Conservation (phyloP, 2,329 filamentous ascomycete genomes). For the Lecanicillium sp. region DNA sequence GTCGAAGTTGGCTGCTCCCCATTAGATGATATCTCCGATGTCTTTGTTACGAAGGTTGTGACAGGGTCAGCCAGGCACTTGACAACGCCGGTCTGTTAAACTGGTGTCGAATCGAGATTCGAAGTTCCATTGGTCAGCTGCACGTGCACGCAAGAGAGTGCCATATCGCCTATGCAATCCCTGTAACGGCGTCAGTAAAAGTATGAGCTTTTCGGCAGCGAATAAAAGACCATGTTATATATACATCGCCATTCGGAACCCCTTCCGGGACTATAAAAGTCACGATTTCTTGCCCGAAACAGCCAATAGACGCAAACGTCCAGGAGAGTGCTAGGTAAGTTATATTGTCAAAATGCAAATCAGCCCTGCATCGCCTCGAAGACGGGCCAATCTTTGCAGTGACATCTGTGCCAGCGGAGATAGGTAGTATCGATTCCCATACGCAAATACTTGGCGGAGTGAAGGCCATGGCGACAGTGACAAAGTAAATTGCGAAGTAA, state of each 20-base stretch:
- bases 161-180: constrained; percentile 2
- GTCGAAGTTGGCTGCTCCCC: too few species aligned
- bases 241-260: constrained; percentile 5
- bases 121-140: not conserved
- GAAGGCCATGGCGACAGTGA: too few species aligned
- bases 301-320: constrained; percentile 1
- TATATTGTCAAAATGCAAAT: constrained; percentile 1
- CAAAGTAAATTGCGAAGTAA: too few species aligned
- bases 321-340: constrained; percentile 2
- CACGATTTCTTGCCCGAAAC: constrained; percentile 1
- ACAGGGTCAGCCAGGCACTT: not conserved
- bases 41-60: constrained; percentile 1
- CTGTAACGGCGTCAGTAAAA: not conserved
- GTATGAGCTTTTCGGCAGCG: not conserved
- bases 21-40: not conserved
- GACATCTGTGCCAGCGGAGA: not conserved
- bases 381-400: not conserved
- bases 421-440: not conserved
- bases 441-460: not conserved
- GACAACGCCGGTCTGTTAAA: constrained; percentile 2
- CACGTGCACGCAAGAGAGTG: constrained; percentile 1
- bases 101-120: constrained; percentile 1
- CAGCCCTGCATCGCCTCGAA: constrained; percentile 1
- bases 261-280: constrained; percentile 2
- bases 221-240: constrained; percentile 3